These are phyloP conservation scores for Suillus lakei DNA, from an alignment of 768 basidiomycete species.

Conservation along the genomic window DNA sequence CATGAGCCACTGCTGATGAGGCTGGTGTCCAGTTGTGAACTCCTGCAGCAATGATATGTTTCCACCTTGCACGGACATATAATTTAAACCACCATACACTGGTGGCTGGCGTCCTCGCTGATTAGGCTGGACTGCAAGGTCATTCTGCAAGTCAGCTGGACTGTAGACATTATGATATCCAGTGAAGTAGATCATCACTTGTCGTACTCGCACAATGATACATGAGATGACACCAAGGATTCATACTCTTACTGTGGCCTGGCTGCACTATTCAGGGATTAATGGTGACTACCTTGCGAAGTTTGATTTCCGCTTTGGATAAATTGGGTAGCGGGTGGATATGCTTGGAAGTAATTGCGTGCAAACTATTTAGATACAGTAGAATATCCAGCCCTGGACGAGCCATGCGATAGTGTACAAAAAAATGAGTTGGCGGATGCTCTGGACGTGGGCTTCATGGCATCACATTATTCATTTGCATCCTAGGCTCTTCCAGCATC, in stretches of 20 bases:
- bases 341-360: background rate
- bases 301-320: background rate
- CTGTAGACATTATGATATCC: background rate
- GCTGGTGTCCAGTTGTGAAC: no score
- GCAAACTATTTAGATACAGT: background rate
- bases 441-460: background rate
- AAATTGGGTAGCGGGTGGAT: background rate
- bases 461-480: conserved; percentile 37
- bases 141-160: no score
- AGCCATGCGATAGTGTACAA: background rate
- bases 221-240: background rate
- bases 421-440: background rate
- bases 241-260: background rate
- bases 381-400: background rate
- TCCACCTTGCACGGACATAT: no score
- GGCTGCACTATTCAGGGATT: background rate
- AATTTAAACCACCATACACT: no score
- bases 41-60: no score
- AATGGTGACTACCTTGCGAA: background rate
- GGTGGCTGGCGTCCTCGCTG: no score
- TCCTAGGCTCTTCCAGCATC: conserved; percentile 62
- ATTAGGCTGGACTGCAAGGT: no score
- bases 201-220: no score
- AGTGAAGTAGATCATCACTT: no score
- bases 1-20: no score